phyloP scores from a whole-genome alignment of 2,329 filamentous ascomycete genomes.

The Piedraia hortae region DNA sequence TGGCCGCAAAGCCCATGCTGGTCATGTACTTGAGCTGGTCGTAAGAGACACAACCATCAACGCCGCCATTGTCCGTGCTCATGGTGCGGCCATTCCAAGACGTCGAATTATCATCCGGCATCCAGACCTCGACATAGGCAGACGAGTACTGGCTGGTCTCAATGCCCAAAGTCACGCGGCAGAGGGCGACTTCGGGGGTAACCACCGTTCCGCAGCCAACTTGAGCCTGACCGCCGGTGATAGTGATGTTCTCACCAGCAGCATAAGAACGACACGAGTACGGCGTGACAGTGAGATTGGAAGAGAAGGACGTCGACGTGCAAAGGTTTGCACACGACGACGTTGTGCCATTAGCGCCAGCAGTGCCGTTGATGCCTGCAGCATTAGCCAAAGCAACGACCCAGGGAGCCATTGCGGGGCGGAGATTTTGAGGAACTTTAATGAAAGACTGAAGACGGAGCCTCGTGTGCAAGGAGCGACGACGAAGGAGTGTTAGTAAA shows the following conservation, averaged over 20 bases:
- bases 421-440: too few species aligned
- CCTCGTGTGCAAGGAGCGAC: too few species aligned
- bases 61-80: slow-evolving; percentile 12
- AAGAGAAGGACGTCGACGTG: slow-evolving; percentile 5
- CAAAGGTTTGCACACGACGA: slow-evolving; percentile 5
- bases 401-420: too few species aligned
- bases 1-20: slow-evolving; percentile 10
- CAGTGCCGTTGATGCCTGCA: too few species aligned
- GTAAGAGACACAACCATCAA: slow-evolving; percentile 12
- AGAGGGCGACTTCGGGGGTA: slow-evolving; percentile 11
- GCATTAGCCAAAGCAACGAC: too few species aligned
- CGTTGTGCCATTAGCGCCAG: too few species aligned
- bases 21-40: slow-evolving; percentile 11
- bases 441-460: too few species aligned
- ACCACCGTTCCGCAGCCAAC: slow-evolving; percentile 6
- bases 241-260: slow-evolving; percentile 6
- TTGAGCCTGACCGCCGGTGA: slow-evolving; percentile 5
- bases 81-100: slow-evolving; percentile 12
- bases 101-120: slow-evolving; percentile 11
- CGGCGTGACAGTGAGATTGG: slow-evolving; percentile 4
- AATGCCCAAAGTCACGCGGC: slow-evolving; percentile 16
- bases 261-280: slow-evolving; percentile 6
- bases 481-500: too few species aligned
- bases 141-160: slow-evolving; percentile 15
- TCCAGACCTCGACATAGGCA: slow-evolving; percentile 20